Base-by-base conservation (phyloP, 306 rosid species). In the Fragaria iinumae region DNA sequence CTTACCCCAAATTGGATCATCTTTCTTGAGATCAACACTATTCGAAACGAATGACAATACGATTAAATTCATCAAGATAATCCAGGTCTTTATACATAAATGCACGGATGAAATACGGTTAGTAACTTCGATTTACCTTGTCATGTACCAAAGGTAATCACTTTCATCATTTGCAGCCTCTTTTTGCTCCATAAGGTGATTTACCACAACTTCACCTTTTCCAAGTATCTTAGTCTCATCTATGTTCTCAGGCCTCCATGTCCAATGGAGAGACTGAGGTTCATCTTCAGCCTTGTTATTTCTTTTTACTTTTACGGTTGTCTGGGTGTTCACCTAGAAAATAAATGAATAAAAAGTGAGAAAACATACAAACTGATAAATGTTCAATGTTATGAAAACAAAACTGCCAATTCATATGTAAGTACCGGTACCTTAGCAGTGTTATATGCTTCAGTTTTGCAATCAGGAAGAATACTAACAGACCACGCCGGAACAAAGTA, bases 91-190 rank as follows among this genome's bases (percentile, higher is more conserved):
- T 7, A 9, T 56, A 56, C 8, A 56, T 4, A 1, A 6, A 53
- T 25, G 55, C 11, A n/a, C 20, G 45, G 3, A 5, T 10, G 9
- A 53, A 20, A 20, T 38, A 7, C 8, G 10, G 60, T 20, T n/a
- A n/a, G 5, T n/a, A 21, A 18, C 57, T 52, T 52, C 18, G 6
- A 56, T 21, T 72, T 84, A 87, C 93, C 83, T 86, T 14, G 88
- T 88, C 60, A 86, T 84, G 83, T 90, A 86, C 94, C 90, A 89
- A 47, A 87, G 81, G 76, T 83, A 87, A 69, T 90, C 93, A 69
- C 86, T 86, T 9, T 72, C 75, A 75, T 87, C 93, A 57, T 69
- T 72, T 4, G 83, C 59, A 53, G 21, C 83, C 2, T 62, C 80
- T 55, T 86, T 90, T 75, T 90, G 89, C 75, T 90, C 95, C 38